Evolutionary conservation across 768 basidiomycete genomes (phyloP), one percentile per base, ranked within the genome.

Genomic region (Hydnomerulius pinastri): DNA sequence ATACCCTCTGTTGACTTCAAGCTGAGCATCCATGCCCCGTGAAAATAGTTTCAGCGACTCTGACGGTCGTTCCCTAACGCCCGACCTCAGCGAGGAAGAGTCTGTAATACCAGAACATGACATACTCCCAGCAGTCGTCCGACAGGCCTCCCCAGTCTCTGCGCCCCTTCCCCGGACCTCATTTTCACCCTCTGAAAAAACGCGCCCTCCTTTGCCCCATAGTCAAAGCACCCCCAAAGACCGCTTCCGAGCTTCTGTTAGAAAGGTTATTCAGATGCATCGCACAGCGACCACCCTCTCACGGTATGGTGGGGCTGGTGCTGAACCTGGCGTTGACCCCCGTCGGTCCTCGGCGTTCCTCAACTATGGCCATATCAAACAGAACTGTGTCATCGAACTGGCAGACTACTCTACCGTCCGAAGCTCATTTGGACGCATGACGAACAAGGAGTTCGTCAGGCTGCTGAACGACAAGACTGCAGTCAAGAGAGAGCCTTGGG

Each of bases 271-370:
- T 46, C 72, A 79, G 8, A 75, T 88, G 72, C 76, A 75, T 51
- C 80, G 80, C 15, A 78, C 81, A 29, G 76, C 81, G 20, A 64
- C 63, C 2, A 48, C 72, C 63, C 11, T 70, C 61, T 48, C 57
- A 11, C 61, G 67, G 11, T 69, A 71, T 2, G 67, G 72, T 29
- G 21, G 23, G 23, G 65, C 81, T 27, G 87, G 87, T 17, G 86
- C 82, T 12, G 87, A 89, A 60, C 87, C 85, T 10, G 87, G 87
- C 53, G 70, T 87, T 25, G 83, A 88, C 67, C 83, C 85, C 18
- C 79, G 84, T 24, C 78, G 83, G 13, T 72, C 75, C 3, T 78
- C 78, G 38, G 80, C 85, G 4, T 76, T 77, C 54, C 59, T 79
- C 7, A 69, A 72, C 36, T 88, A 81, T 57, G 79, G 80, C 4